These are phyloP conservation scores for Solanum hybrid DNA, from an alignment of 305 asterid species.

Conservation along the genomic window DNA sequence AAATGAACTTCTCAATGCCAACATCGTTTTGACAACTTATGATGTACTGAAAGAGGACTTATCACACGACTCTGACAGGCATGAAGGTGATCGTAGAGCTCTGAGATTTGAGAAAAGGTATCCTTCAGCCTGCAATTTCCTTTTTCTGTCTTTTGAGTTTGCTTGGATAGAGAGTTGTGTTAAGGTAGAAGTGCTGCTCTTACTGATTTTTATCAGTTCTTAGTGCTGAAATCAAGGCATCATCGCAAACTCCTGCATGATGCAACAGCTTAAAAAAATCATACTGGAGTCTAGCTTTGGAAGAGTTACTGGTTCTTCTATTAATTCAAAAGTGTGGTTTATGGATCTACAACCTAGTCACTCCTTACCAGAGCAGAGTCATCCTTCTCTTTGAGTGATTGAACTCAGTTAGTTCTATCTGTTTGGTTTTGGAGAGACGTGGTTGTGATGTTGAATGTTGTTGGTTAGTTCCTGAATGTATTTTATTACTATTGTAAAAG, in stretches of 20 bases:
- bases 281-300: background rate
- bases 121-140: background rate
- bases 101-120: slow-evolving; percentile 88
- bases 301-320: background rate
- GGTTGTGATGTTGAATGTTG: background rate
- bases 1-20: slow-evolving; percentile 65
- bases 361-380: background rate
- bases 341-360: background rate
- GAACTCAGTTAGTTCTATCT: background rate
- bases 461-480: too few species aligned
- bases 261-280: background rate
- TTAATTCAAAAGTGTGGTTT: background rate
- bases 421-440: background rate
- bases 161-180: background rate
- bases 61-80: slow-evolving; percentile 92
- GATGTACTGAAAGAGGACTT: slow-evolving; percentile 92
- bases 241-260: background rate
- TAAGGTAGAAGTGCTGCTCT: background rate
- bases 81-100: slow-evolving; percentile 87
- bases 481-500: too few species aligned
- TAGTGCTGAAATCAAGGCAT: background rate
- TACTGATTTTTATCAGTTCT: background rate
- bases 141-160: background rate
- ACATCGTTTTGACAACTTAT: slow-evolving; percentile 84
- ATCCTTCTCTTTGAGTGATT: background rate